Evolutionary conservation across 176 grass and related monocot species (phyloP).

Genomic region (Hyparrhenia diplandra): DNA sequence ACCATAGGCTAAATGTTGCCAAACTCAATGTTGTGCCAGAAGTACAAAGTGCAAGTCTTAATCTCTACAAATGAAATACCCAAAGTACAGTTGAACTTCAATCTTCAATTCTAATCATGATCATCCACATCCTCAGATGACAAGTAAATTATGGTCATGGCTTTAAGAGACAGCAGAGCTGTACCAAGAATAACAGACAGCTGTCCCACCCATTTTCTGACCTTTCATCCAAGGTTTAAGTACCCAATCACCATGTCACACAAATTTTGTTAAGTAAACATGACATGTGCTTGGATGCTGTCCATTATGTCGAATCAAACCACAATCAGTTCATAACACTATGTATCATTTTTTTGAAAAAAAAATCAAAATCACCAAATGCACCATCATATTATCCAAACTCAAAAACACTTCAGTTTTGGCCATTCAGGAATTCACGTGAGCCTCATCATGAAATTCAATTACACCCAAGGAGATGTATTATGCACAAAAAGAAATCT

Average conservation of each 20-base stretch:
- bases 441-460: background rate
- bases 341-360: background rate
- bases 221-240: background rate
- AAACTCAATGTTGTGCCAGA: background rate
- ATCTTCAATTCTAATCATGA: constrained; percentile 11
- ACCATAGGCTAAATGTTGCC: background rate
- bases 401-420: background rate
- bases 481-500: background rate
- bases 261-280: background rate
- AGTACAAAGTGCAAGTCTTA: background rate
- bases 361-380: too few relatives aligned
- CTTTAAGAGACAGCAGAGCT: background rate
- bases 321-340: background rate
- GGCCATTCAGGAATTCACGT: background rate
- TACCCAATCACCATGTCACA: background rate
- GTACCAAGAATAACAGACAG: background rate
- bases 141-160: background rate
- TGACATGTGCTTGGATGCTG: background rate
- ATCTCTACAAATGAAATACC: background rate
- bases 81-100: constrained; percentile 8
- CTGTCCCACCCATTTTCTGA: background rate
- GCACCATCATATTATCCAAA: too few relatives aligned
- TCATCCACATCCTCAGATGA: background rate
- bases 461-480: too few relatives aligned
- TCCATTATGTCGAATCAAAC: background rate